These are phyloP conservation scores for Ulota crispa DNA, from an alignment of 225 moss, liverwort and hornwort genomes.

Conservation along the genomic window DNA sequence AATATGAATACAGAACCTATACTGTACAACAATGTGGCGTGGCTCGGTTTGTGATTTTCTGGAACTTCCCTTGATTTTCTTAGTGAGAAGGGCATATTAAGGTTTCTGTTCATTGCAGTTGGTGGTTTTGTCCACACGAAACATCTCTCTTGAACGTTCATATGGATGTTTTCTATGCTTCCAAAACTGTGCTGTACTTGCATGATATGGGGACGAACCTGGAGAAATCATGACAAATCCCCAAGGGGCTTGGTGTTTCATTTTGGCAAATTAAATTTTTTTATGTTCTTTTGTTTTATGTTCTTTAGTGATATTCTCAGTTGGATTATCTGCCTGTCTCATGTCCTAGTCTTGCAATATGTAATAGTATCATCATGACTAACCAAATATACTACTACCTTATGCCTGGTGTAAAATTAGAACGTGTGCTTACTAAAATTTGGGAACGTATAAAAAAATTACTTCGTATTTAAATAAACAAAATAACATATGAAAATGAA, in stretches of 20 bases:
- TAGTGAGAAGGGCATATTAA: neutral
- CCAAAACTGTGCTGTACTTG: neutral
- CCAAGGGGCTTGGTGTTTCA: too few relatives aligned
- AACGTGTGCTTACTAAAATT: too few relatives aligned
- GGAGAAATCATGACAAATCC: too few relatives aligned
- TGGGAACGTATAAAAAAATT: too few relatives aligned
- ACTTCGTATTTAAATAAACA: too few relatives aligned
- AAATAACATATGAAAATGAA: too few relatives aligned
- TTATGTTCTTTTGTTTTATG: too few relatives aligned
- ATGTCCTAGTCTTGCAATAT: neutral
- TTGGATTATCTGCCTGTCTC: neutral
- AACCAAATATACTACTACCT: too few relatives aligned
- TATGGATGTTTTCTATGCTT: neutral
- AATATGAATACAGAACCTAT: neutral
- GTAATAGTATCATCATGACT: neutral
- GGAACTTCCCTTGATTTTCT: neutral
- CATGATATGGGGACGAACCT: neutral
- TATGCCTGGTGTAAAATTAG: too few relatives aligned
- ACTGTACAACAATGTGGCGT: neutral
- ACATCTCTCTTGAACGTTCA: neutral
- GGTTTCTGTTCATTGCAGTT: constrained; percentile 3
- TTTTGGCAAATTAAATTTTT: too few relatives aligned
- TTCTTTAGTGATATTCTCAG: neutral
- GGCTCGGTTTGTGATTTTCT: constrained; percentile 17
- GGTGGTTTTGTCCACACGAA: neutral